Evolutionary conservation across 257 asterid genomes (phyloP), one percentile per base, ranked within the genome.

Genomic region (Solanum pimpinellifolium): DNA sequence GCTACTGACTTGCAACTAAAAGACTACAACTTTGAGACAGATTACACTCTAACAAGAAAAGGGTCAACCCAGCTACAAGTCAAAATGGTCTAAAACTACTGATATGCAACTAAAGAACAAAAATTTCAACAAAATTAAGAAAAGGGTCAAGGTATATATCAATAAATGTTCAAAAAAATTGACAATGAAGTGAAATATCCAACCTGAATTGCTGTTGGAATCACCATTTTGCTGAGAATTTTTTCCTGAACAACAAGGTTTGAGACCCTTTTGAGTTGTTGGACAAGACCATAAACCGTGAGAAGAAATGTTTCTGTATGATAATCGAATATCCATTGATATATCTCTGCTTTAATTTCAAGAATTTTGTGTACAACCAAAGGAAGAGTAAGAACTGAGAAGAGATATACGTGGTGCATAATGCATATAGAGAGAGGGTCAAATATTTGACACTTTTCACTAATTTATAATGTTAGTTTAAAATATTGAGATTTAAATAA

Each of bases 291-390:
- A 83, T 25, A 68, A 70, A 25, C 82, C 65, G 10, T 59, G 91
- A 18, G 94, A 89, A 83, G 82, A 85, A 83, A 91, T 69, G 86
- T 87, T 83, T 84, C 90, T 93, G 89, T 88, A 88, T 78, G 91
- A 90, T 73, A 91, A 88, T 25, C 93, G 91, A 86, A 92, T 90
- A 90, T 92, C 94, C 96, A 93, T 92, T 85, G 88, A 89, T 74
- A 11, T 85, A 42, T 74, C 88, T 83, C 31, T 9, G 42, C 77
- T 42, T 47, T 73, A 12, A 83, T 56, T 68, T 69, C 60, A 75
- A 76, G 74, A 85, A 85, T 25, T 84, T 89, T 62, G 87, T 69
- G 21, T 85, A 44, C 56, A 65, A 84, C 42, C n/a, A 62, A 21
- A 37, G 39, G n/a, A 49, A 56, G 12, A 33, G 65, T 18, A 56